Percentiles rank a stretch among this genome's conserved stretches.
Conservation (phyloP, 139 green algal species). For the Spirogloea muscicola region DNA sequence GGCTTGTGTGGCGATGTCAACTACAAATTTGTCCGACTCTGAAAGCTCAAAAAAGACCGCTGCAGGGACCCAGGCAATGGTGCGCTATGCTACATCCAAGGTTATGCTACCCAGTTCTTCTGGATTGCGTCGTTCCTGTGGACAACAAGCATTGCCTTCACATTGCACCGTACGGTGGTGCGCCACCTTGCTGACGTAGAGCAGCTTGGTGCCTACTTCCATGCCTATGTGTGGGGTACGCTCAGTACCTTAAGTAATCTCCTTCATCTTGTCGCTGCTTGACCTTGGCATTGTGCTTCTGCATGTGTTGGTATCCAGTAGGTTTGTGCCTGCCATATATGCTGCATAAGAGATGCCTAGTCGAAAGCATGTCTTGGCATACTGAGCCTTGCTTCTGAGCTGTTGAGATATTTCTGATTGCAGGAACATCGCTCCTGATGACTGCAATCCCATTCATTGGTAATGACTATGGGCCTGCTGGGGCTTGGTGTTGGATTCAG, state of each 20-base stretch:
- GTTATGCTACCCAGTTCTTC: constrained; percentile 30
- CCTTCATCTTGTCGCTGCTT: background rate
- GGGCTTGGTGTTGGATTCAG: constrained; percentile 24
- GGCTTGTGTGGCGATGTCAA: too few species aligned
- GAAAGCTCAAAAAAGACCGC: background rate
- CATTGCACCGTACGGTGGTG: constrained; percentile 34
- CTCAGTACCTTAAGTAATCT: background rate
- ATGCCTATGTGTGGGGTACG: constrained; percentile 40
- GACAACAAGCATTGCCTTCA: constrained; percentile 43
- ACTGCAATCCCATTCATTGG: constrained; percentile 10
- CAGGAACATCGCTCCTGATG: constrained; percentile 17
- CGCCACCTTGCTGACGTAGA: constrained; percentile 26
- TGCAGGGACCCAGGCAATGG: constrained; percentile 18
- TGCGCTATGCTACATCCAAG: constrained; percentile 34
- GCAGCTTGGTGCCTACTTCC: constrained; percentile 13
- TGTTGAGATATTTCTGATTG: background rate
- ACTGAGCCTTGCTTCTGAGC: too few species aligned
- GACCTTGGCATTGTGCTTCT: too few species aligned
- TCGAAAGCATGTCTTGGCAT: too few species aligned
- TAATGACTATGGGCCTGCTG: constrained; percentile 24
- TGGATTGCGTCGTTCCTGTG: constrained; percentile 35
- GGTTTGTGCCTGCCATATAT: too few species aligned
- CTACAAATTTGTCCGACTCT: too few species aligned
- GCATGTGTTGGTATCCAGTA: too few species aligned
- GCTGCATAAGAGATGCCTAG: too few species aligned